phyloP scores from a whole-genome alignment of 257 asterid species.

The Nicotiana sylvestris region DNA sequence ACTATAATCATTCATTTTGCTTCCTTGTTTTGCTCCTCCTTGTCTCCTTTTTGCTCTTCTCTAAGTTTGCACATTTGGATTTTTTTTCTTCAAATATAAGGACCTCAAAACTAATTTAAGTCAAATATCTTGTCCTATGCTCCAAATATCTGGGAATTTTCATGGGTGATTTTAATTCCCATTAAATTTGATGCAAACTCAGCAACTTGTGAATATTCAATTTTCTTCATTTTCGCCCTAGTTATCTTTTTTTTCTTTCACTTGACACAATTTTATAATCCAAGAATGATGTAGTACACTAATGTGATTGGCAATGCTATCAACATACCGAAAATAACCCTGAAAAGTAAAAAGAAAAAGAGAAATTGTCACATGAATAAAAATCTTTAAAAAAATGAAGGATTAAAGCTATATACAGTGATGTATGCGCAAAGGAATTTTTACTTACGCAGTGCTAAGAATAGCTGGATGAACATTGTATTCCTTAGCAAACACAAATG shows the following conservation, averaged over 20 bases:
- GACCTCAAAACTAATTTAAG: conserved; percentile 9
- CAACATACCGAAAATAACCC: conserved; percentile 65
- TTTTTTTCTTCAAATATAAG: not conserved
- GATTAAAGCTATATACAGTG: not conserved
- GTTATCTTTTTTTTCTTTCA: not conserved
- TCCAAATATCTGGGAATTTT: conserved; percentile 14
- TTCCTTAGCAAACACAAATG: too few species aligned
- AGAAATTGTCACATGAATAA: not conserved
- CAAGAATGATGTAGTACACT: conserved; percentile 52
- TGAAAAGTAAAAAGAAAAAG: conserved; percentile 17
- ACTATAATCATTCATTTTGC: conserved; percentile 1
- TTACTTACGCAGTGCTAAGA: conserved; percentile 83
- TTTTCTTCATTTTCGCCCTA: not conserved
- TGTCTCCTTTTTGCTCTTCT: conserved; percentile 1
- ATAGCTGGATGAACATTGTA: conserved; percentile 91
- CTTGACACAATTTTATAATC: conserved; percentile 14
- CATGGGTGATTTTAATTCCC: not conserved
- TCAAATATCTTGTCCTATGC: conserved; percentile 7
- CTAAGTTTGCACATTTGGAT: not conserved
- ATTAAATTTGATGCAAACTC: not conserved
- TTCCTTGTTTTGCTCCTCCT: conserved; percentile 15
- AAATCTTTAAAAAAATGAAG: not conserved
- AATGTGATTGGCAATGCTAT: conserved; percentile 54
- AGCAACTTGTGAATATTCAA: not conserved
- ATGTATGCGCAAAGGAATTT: not conserved